Percentiles rank a stretch among this genome's conserved stretches.
phyloP scores from a whole-genome alignment of 2,329 filamentous ascomycete genomes.

The Colletotrichum tropicale region DNA sequence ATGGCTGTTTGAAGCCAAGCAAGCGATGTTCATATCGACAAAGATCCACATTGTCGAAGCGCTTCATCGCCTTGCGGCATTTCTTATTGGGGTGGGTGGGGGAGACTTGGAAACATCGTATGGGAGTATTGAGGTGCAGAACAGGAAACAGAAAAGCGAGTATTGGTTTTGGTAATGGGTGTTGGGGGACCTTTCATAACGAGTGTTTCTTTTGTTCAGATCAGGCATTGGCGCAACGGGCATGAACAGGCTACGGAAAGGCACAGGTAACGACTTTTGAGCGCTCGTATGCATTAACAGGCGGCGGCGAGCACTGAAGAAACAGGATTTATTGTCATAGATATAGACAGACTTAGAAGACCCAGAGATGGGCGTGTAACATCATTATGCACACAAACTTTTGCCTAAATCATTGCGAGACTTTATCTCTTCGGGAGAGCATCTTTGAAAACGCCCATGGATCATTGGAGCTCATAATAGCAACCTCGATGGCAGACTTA shows the following conservation, averaged over 20 bases:
- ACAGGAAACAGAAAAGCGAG: not conserved
- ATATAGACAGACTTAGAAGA: not conserved
- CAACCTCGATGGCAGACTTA: no score
- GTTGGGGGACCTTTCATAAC: not conserved
- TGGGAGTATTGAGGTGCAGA: not conserved
- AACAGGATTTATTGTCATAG: not conserved
- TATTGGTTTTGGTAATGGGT: not conserved
- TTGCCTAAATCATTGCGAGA: not conserved
- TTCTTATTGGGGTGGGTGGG: not conserved
- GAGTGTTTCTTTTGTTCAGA: not conserved
- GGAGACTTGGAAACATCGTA: not conserved
- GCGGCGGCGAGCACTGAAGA: not conserved
- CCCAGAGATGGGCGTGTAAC: not conserved
- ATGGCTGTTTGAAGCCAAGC: not conserved
- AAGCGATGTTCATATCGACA: not conserved
- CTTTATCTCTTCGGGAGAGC: rapidly evolving
- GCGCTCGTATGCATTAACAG: not conserved
- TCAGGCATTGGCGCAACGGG: not conserved
- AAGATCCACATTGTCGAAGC: not conserved
- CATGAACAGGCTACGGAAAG: not conserved
- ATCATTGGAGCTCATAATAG: not conserved
- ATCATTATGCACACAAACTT: not conserved
- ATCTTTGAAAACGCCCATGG: rapidly evolving
- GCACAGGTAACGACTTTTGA: not conserved
- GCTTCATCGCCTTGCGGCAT: not conserved